Percentiles rank a stretch among this genome's conserved stretches.
phyloP scores from a whole-genome alignment of 805 yeast genomes.

The Kazachstania viticola region DNA sequence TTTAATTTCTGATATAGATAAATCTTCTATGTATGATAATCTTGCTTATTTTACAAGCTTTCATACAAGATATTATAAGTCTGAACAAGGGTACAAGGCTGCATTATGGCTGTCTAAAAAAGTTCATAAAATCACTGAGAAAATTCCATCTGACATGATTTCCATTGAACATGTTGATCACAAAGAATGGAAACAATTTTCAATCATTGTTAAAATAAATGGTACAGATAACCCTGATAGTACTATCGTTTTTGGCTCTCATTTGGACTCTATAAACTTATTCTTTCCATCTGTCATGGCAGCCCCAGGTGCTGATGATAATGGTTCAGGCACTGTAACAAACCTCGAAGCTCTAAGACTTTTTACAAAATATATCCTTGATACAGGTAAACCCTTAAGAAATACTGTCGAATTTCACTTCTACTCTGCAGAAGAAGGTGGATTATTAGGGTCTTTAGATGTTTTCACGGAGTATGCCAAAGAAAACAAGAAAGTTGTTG shows the following conservation, averaged over 20 bases:
- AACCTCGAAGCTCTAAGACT: slow-evolving; percentile 64
- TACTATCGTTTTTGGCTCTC: slow-evolving; percentile 73
- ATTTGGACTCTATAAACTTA: slow-evolving; percentile 74
- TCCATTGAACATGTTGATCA: slow-evolving; percentile 46
- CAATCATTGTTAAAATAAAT: slow-evolving; percentile 54
- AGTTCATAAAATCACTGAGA: slow-evolving; percentile 25
- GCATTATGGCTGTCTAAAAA: slow-evolving; percentile 56
- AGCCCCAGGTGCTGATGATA: slow-evolving; percentile 95
- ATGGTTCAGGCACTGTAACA: slow-evolving; percentile 81
- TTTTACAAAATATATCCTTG: slow-evolving; percentile 28
- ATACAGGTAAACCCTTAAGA: slow-evolving; percentile 35
- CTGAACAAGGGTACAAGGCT: slow-evolving; percentile 56
- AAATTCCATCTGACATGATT: slow-evolving; percentile 28
- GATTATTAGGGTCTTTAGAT: slow-evolving; percentile 75
- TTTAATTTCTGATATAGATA: slow-evolving; percentile 35
- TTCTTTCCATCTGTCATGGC: slow-evolving; percentile 53
- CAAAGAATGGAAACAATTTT: slow-evolving; percentile 63
- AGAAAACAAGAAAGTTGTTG: slow-evolving; percentile 42
- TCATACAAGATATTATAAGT: slow-evolving; percentile 65
- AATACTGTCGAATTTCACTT: slow-evolving; percentile 87
- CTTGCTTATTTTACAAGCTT: slow-evolving; percentile 58
- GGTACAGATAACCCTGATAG: slow-evolving; percentile 34
- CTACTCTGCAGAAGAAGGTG: slow-evolving; percentile 93
- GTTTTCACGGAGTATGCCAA: slow-evolving; percentile 46
- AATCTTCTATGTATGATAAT: slow-evolving; percentile 36